These are phyloP conservation scores for Diutina neorugosa DNA, from an alignment of 1,139 yeast genomes.

Conservation along the genomic window DNA sequence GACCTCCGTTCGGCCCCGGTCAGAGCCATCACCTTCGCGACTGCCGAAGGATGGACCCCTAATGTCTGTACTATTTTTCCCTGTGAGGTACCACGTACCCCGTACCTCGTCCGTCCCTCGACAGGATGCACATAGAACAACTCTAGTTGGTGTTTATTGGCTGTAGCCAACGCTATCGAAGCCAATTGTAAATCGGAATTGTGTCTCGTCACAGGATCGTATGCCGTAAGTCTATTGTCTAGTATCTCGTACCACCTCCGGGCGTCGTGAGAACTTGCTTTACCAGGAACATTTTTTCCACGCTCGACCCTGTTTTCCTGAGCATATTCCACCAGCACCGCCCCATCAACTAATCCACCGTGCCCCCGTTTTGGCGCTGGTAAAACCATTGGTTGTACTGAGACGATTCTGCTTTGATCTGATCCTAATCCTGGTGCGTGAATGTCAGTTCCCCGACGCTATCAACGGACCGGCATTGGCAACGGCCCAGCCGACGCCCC, in stretches of 20 bases:
- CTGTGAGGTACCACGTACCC: neutral
- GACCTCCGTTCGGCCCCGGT: neutral
- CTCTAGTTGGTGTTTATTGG: neutral
- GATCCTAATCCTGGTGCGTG: neutral
- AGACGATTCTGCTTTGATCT: neutral
- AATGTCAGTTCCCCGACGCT: slow-evolving; percentile 2
- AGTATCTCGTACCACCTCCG: neutral
- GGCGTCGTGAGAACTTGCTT: neutral
- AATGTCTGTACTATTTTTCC: neutral
- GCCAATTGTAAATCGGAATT: neutral
- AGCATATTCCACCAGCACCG: neutral
- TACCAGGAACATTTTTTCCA: neutral
- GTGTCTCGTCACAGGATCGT: neutral
- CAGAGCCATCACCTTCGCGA: neutral
- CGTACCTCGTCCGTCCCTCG: neutral
- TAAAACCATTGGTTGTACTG: neutral
- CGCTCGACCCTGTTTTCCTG: neutral
- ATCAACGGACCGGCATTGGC: slow-evolving; percentile 1
- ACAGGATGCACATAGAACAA: neutral
- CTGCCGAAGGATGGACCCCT: neutral
- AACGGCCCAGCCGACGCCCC: neutral
- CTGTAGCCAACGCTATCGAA: neutral
- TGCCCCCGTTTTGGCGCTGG: neutral
- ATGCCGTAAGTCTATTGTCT: neutral
- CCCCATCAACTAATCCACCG: neutral